Percentiles rank a stretch among this genome's conserved stretches.
Evolutionary conservation across 345 rosid genomes (phyloP).

Genomic region (Schrenkiella parvula): DNA sequence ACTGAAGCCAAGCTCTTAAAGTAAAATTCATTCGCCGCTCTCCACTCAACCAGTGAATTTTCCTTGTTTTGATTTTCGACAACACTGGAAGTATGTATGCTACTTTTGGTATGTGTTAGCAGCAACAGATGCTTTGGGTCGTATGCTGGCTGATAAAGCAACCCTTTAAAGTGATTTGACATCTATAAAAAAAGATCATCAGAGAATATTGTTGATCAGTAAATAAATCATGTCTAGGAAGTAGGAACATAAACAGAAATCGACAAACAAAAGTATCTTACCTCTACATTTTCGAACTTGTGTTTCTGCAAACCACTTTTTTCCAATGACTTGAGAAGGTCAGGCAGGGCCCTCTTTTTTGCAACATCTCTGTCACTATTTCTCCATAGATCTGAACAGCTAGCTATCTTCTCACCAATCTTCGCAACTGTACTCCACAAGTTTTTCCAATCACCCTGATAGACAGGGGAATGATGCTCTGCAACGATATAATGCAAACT

Average conservation of each 20-base stretch:
- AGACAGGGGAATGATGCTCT: slow-evolving; percentile 40
- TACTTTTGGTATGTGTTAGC: slow-evolving; percentile 36
- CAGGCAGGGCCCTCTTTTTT: slow-evolving; percentile 68
- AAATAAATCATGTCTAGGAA: slow-evolving; percentile 6
- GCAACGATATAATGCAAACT: slow-evolving; percentile 23
- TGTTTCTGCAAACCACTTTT: slow-evolving; percentile 71
- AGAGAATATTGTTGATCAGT: slow-evolving; percentile 5
- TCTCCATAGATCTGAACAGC: slow-evolving; percentile 67
- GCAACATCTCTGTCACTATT: slow-evolving; percentile 46
- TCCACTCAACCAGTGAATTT: slow-evolving; percentile 51
- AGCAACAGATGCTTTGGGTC: slow-evolving; percentile 59
- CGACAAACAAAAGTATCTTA: slow-evolving; percentile 20
- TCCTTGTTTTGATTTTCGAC: slow-evolving; percentile 23
- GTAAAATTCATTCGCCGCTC: slow-evolving; percentile 57
- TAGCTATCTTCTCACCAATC: slow-evolving; percentile 41
- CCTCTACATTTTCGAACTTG: slow-evolving; percentile 66
- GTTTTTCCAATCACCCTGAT: slow-evolving; percentile 50
- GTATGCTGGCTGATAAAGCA: slow-evolving; percentile 69
- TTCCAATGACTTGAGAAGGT: slow-evolving; percentile 72
- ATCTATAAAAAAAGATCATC: slow-evolving; percentile 40
- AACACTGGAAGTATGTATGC: slow-evolving; percentile 29
- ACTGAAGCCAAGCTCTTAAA: slow-evolving; percentile 80
- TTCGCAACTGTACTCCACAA: slow-evolving; percentile 51
- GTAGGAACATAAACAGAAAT: slow-evolving; percentile 13
- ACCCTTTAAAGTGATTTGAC: slow-evolving; percentile 48